phyloP scores from a whole-genome alignment of 768 basidiomycete genomes.

The Hemileccinum rubropunctum region DNA sequence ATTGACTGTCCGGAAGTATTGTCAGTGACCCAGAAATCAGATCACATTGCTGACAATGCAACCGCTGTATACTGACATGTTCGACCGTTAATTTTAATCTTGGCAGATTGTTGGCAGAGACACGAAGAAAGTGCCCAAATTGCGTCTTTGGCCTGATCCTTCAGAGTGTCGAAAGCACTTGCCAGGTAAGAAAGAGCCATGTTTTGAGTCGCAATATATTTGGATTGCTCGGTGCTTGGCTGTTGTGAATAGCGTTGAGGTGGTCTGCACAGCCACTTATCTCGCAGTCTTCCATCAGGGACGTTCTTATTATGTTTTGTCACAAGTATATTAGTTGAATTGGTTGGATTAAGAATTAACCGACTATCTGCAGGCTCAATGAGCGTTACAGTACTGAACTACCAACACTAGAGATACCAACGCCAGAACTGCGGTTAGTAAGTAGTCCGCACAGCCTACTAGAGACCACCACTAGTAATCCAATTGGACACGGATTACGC shows the following conservation, averaged over 20 bases:
- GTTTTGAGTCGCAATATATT: neutral
- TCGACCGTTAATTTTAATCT: constrained; percentile 93
- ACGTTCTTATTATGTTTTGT: no score
- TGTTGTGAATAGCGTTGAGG: no score
- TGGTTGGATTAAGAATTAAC: no score
- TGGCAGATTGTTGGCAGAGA: constrained; percentile 76
- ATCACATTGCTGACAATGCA: neutral
- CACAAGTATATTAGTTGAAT: no score
- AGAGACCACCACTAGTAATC: no score
- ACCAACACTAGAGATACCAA: no score
- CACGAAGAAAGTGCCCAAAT: constrained; percentile 80
- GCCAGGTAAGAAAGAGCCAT: constrained; percentile 35
- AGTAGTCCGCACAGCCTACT: no score
- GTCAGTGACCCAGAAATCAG: constrained; percentile 5
- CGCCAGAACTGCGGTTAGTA: no score
- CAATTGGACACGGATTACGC: no score
- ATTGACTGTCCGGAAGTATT: constrained; percentile 52
- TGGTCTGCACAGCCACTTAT: neutral
- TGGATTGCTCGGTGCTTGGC: neutral
- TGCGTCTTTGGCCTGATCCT: constrained; percentile 79
- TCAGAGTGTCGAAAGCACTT: constrained; percentile 52
- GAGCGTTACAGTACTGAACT: no score
- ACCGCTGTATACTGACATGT: constrained; percentile 64
- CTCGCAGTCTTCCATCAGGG: no score
- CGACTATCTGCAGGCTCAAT: no score